Percentiles rank a stretch among this genome's conserved stretches.
Conservation (phyloP, 2,329 filamentous ascomycete genomes). For the Penicillium crustosum region DNA sequence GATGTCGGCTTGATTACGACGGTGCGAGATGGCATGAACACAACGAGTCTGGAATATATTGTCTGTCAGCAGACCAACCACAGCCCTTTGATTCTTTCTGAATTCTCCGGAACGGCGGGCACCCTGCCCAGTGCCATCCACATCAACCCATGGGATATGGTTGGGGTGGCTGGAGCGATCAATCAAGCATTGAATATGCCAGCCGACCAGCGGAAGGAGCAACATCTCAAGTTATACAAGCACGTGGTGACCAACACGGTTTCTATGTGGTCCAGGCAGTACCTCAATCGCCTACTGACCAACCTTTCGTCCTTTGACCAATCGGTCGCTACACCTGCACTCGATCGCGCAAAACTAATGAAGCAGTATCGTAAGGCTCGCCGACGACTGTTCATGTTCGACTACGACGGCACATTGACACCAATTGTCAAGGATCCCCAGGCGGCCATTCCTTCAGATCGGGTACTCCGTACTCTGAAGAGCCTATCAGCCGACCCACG, state of each 20-base stretch:
- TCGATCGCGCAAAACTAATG: constrained; percentile 73
- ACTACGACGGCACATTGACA: constrained; percentile 96
- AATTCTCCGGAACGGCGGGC: constrained; percentile 92
- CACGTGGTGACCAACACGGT: constrained; percentile 86
- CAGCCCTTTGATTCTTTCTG: constrained; percentile 87
- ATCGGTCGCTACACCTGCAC: constrained; percentile 72
- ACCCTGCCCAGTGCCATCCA: constrained; percentile 83
- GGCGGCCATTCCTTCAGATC: constrained; percentile 82
- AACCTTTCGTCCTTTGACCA: constrained; percentile 77
- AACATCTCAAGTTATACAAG: constrained; percentile 73
- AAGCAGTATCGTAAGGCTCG: constrained; percentile 70
- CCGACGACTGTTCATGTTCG: constrained; percentile 93
- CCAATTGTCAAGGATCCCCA: constrained; percentile 91
- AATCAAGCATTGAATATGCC: constrained; percentile 78
- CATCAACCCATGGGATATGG: constrained; percentile 94
- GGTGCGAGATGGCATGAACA: constrained; percentile 97
- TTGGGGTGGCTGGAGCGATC: constrained; percentile 79
- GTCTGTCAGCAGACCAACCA: constrained; percentile 85
- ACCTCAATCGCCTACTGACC: constrained; percentile 74
- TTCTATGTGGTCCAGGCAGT: constrained; percentile 78
- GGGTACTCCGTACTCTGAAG: constrained; percentile 76
- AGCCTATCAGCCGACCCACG: constrained; percentile 73
- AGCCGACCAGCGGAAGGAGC: constrained; percentile 61
- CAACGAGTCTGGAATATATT: constrained; percentile 91
- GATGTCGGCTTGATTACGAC: constrained; percentile 94